A percentile compares a stretch with the other conserved stretches of the same genome.
phyloP scores from a whole-genome alignment of 2,329 filamentous ascomycete species.

The Colletotrichum higginsianum region DNA sequence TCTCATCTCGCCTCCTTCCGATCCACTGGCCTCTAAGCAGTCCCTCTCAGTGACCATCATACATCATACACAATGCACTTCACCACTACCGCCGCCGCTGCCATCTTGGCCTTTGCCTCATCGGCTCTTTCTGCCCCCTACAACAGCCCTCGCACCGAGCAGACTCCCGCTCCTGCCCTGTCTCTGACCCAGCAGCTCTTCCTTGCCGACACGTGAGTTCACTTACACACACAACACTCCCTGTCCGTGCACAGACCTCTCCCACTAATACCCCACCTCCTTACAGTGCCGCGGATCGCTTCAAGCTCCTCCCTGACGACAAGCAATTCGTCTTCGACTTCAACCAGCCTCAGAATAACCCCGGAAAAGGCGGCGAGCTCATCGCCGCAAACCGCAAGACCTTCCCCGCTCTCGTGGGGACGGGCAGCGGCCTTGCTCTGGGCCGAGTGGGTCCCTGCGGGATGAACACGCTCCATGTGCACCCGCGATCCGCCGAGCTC shows the following conservation, averaged over 20 bases:
- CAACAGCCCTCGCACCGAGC: conserved; percentile 15
- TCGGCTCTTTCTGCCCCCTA: conserved; percentile 48
- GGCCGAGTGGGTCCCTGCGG: conserved; percentile 67
- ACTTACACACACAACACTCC: conserved; percentile 39
- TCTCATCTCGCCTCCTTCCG: background rate
- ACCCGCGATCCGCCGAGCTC: conserved; percentile 68
- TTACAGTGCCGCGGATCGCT: conserved; percentile 58
- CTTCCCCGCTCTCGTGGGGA: conserved; percentile 70
- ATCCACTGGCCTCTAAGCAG: background rate
- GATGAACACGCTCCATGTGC: conserved; percentile 71
- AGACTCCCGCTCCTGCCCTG: conserved; percentile 38
- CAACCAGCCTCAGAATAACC: conserved; percentile 50
- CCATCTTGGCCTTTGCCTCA: conserved; percentile 58
- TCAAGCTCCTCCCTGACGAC: conserved; percentile 59
- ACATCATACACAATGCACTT: conserved; percentile 51
- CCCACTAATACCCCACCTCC: conserved; percentile 36
- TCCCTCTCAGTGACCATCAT: conserved; percentile 10
- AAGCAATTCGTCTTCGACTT: conserved; percentile 66
- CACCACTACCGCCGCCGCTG: conserved; percentile 49
- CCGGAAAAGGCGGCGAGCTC: conserved; percentile 62
- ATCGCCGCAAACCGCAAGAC: conserved; percentile 68
- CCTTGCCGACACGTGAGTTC: conserved; percentile 56
- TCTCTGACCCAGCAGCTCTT: conserved; percentile 55
- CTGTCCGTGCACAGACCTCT: background rate
- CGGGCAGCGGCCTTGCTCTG: conserved; percentile 65